Conservation (phyloP, 345 rosid species). For the Raphanus raphanistrum region DNA sequence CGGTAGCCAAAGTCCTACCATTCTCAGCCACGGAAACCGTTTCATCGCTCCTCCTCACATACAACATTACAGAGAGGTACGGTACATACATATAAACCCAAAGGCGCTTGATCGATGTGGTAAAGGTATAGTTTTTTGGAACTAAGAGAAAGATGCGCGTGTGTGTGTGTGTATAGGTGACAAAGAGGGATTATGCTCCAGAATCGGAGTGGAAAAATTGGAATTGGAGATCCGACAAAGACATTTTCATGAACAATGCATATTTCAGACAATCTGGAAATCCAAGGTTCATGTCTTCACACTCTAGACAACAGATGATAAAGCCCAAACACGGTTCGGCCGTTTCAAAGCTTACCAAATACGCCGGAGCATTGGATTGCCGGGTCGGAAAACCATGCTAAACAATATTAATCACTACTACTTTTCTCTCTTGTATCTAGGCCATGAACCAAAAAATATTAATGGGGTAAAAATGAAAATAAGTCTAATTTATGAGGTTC, state of each 20-base stretch:
- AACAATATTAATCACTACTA: slow-evolving; percentile 7
- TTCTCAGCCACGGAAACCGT: slow-evolving; percentile 73
- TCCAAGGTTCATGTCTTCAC: slow-evolving; percentile 25
- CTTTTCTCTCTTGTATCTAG: slow-evolving; percentile 27
- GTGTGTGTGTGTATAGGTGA: slow-evolving; percentile 50
- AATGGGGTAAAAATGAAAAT: neutral
- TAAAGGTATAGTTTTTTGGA: neutral
- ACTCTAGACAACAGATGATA: slow-evolving; percentile 36
- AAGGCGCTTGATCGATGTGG: neutral
- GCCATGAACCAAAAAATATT: slow-evolving; percentile 12
- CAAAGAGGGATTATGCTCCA: slow-evolving; percentile 54
- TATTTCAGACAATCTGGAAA: slow-evolving; percentile 53
- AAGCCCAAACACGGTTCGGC: slow-evolving; percentile 40
- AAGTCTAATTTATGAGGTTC: neutral
- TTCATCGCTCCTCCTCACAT: slow-evolving; percentile 59
- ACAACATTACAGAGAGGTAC: slow-evolving; percentile 49
- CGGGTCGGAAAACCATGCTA: slow-evolving; percentile 35
- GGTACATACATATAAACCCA: slow-evolving; percentile 35
- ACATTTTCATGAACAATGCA: slow-evolving; percentile 58
- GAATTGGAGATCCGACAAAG: slow-evolving; percentile 75
- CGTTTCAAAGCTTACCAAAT: slow-evolving; percentile 42
- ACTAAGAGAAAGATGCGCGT: slow-evolving; percentile 1
- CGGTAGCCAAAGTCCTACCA: slow-evolving; percentile 65
- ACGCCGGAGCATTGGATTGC: slow-evolving; percentile 50
- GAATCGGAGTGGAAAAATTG: slow-evolving; percentile 56